phyloP scores from a whole-genome alignment of 108 stramenopile genomes.

The Nitzschia palea region DNA sequence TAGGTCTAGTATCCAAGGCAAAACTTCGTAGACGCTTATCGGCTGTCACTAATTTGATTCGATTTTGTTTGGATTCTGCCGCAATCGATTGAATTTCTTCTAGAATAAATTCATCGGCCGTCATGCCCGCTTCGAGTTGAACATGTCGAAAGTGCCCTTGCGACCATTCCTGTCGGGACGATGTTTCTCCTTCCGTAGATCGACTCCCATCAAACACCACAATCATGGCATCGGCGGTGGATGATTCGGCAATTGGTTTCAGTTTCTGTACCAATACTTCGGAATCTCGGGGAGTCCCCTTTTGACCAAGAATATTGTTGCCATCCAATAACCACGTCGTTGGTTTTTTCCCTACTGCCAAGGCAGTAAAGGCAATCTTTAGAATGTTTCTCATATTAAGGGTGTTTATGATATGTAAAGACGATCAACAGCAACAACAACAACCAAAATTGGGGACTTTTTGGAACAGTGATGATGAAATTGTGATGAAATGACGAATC shows the following conservation, averaged over 20 bases:
- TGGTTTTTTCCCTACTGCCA: conserved; percentile 1
- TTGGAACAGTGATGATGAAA: no score
- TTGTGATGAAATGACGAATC: no score
- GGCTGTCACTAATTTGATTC: conserved; percentile 50
- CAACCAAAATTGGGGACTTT: no score
- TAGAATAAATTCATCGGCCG: conserved; percentile 41
- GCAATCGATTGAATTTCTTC: conserved; percentile 23
- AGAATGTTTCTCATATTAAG: background rate
- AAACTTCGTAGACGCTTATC: conserved; percentile 39
- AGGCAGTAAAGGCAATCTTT: background rate
- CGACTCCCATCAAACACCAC: conserved; percentile 52
- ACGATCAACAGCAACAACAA: no score
- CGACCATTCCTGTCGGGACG: conserved; percentile 1
- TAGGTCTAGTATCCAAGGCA: conserved; percentile 28
- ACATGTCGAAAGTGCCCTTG: conserved; percentile 22
- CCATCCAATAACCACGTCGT: conserved; percentile 42
- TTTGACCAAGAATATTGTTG: conserved; percentile 47
- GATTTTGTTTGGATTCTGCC: conserved; percentile 17
- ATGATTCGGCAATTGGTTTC: conserved; percentile 17
- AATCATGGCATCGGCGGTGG: conserved; percentile 17
- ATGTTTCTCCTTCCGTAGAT: no score
- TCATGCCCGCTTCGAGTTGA: conserved; percentile 26
- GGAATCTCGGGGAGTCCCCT: conserved; percentile 33
- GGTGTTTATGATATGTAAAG: no score
- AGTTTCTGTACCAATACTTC: conserved; percentile 38